Evolutionary conservation across 495 filamentous ascomycete genomes (phyloP).

Genomic region (Astrocystis sublimbata): DNA sequence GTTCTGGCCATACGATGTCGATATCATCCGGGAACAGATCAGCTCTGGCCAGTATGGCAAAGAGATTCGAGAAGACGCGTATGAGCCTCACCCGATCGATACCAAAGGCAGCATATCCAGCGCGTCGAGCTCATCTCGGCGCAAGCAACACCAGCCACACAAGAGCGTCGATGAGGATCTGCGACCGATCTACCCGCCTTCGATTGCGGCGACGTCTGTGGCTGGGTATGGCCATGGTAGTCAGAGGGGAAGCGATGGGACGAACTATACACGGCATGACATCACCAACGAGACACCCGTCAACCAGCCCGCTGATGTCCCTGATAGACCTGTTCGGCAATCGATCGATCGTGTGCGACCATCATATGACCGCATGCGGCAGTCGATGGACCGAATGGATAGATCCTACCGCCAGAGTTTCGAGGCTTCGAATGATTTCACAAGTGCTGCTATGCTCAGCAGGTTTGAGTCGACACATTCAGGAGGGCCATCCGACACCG

Average conservation of each 20-base stretch:
- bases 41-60: constrained; percentile 76
- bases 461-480: constrained; percentile 77
- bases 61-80: constrained; percentile 55
- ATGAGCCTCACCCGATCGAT: constrained; percentile 11
- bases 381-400: constrained; percentile 63
- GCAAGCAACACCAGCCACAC: constrained; percentile 47
- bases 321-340: constrained; percentile 50
- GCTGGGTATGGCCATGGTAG: constrained; percentile 69
- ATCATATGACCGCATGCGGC: constrained; percentile 75
- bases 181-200: constrained; percentile 88
- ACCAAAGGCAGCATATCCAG: constrained; percentile 41
- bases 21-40: constrained; percentile 94
- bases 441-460: constrained; percentile 78
- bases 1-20: constrained; percentile 87
- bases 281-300: constrained; percentile 44
- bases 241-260: constrained; percentile 91
- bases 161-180: constrained; percentile 74
- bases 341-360: constrained; percentile 71
- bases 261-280: constrained; percentile 78
- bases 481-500: constrained; percentile 24
- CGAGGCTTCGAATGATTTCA: constrained; percentile 86
- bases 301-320: constrained; percentile 35
- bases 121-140: constrained; percentile 53
- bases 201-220: constrained; percentile 74
- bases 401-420: constrained; percentile 65